phyloP scores from a whole-genome alignment of 129 eudicot genomes.

The Chrysanthemum lavandulifolium region DNA sequence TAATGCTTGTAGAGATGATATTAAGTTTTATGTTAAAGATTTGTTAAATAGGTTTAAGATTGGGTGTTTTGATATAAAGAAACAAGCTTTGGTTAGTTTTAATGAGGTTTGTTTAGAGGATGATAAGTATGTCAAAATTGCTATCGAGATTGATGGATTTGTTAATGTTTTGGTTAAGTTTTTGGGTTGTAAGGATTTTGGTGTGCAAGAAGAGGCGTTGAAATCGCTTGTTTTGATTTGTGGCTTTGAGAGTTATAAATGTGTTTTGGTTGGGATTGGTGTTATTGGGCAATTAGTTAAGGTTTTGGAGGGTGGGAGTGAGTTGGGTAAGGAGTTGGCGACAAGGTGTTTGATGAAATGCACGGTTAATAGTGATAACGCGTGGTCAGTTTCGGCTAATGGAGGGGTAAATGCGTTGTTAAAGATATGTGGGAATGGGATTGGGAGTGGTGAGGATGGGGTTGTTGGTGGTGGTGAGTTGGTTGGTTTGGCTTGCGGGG shows the following conservation, averaged over 20 bases:
- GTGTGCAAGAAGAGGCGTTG: slow-evolving; percentile 65
- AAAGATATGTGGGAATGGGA: slow-evolving; percentile 45
- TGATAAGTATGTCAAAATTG: slow-evolving; percentile 62
- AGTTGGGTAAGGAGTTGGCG: slow-evolving; percentile 53
- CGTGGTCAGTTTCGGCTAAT: slow-evolving; percentile 85
- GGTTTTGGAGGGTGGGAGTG: slow-evolving; percentile 65
- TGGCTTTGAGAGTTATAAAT: slow-evolving; percentile 42
- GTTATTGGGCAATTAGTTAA: slow-evolving; percentile 60
- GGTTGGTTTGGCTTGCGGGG: slow-evolving; percentile 71
- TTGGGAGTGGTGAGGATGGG: slow-evolving; percentile 28
- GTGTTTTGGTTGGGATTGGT: slow-evolving; percentile 51
- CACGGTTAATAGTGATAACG: slow-evolving; percentile 75
- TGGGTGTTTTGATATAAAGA: slow-evolving; percentile 69
- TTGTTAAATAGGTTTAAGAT: slow-evolving; percentile 68
- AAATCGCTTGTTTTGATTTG: slow-evolving; percentile 50
- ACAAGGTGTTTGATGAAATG: slow-evolving; percentile 64
- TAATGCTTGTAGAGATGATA: slow-evolving; percentile 61
- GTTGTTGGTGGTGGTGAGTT: slow-evolving; percentile 41
- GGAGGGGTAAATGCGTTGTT: slow-evolving; percentile 73
- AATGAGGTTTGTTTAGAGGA: slow-evolving; percentile 58
- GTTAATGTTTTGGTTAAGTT: slow-evolving; percentile 46
- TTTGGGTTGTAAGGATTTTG: slow-evolving; percentile 52
- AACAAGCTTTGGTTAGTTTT: slow-evolving; percentile 56
- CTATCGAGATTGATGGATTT: slow-evolving; percentile 51
- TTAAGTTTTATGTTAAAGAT: slow-evolving; percentile 71